Conservation (phyloP, 495 filamentous ascomycete genomes). For the Talaromyces trachyspermus region DNA sequence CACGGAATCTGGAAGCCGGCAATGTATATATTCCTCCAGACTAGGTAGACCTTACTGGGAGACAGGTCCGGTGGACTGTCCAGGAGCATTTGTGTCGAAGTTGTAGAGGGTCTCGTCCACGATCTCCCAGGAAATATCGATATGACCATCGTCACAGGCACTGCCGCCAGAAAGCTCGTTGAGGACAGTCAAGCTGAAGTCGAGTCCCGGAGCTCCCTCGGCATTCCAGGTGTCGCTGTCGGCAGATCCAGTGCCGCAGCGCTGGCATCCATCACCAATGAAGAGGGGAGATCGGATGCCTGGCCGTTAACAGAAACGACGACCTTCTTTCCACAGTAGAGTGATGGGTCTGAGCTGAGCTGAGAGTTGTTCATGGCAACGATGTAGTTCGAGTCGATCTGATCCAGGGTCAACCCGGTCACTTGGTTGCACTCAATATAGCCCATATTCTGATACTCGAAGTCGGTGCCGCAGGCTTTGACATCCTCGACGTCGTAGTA, state of each 20-base stretch:
- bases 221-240: conserved; percentile 9
- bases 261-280: conserved; percentile 13
- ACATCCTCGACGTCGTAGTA: conserved; percentile 13
- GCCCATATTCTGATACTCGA: conserved; percentile 10
- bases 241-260: conserved; percentile 9
- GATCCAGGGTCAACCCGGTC: conserved; percentile 23
- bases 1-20: too few species aligned
- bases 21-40: too few species aligned
- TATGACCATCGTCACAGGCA: conserved; percentile 11
- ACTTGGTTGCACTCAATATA: conserved; percentile 10
- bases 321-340: conserved; percentile 14
- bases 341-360: conserved; percentile 6
- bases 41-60: background rate
- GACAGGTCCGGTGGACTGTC: background rate
- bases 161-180: conserved; percentile 8
- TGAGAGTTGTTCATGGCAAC: conserved; percentile 14
- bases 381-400: conserved; percentile 13
- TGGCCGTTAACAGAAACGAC: conserved; percentile 13
- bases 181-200: conserved; percentile 13
- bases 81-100: conserved; percentile 8
- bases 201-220: conserved; percentile 9
- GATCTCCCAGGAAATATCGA: conserved; percentile 12
- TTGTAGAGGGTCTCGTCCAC: conserved; percentile 12
- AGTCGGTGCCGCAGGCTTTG: conserved; percentile 11
- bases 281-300: conserved; percentile 11